Evolutionary conservation across 805 yeast genomes (phyloP), one percentile per base, ranked within the genome.

Genomic region (Brettanomyces sp.): DNA sequence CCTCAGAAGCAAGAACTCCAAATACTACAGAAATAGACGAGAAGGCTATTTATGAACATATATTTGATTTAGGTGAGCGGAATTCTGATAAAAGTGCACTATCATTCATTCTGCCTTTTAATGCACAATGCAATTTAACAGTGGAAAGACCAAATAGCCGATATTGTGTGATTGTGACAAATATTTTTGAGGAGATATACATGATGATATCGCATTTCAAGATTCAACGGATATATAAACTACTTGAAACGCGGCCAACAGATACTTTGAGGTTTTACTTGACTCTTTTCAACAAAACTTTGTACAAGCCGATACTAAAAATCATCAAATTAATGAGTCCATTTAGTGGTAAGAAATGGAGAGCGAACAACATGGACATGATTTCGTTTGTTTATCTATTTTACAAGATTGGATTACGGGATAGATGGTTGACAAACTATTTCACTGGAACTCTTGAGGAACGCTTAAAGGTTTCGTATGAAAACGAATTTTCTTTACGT

Each of bases 321-420:
- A 74, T 85, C 1, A 68, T 90, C 49, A 89, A 86, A 60, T 80
- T 85, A 50, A 73, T 89, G 43, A 80, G 89, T 1, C 96, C 97
- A 0, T 87, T 83, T 64, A 90, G 87, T 56, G 96, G 96, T 18
- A 80, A 93, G 49, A 89, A 90, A 62, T 91, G 99, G 99, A 81
- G 89, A 54, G 77, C 89, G 12, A 77, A 80, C 51, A 93, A 91
- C 59, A 91, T 93, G 97, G 96, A 90, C 52, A 69, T 93, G 41
- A 85, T 91, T 4, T 87, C 96, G 0, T 81, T 86, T 49, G 89
- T 91, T 3, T 91, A 85, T 56, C 60, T 93, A 25, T 80, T 88
- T 57, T 77, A 86, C 55, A 77, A 79, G 53, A 68, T 89, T 36
- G 77, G 80, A 14, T 62, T 91, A 42, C 74, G 80, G 49, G 99